A percentile compares a stretch with the other conserved stretches of the same genome.
Conservation (phyloP, 805 yeast genomes). For the Metschnikowia colocasiae region DNA sequence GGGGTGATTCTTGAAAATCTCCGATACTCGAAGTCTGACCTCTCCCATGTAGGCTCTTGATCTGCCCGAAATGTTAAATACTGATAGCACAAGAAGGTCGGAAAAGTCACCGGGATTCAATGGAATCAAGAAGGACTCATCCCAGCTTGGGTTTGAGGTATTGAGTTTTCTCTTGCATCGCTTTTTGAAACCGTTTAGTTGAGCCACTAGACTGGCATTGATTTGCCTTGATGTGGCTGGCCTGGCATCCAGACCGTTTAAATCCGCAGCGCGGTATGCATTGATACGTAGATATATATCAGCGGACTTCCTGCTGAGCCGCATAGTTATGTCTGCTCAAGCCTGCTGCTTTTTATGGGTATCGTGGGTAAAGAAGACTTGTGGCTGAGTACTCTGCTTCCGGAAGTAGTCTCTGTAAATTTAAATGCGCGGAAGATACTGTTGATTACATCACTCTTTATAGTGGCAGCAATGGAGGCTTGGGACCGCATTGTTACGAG, state of each 20-base stretch:
- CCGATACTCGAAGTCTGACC: slow-evolving; percentile 28
- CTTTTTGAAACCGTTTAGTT: slow-evolving; percentile 28
- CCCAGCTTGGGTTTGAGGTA: slow-evolving; percentile 42
- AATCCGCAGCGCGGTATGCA: slow-evolving; percentile 39
- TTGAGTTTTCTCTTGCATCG: slow-evolving; percentile 29
- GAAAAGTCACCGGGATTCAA: slow-evolving; percentile 27
- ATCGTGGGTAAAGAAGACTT: background rate
- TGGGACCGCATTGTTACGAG: background rate
- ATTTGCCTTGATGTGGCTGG: slow-evolving; percentile 20
- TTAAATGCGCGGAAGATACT: background rate
- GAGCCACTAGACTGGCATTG: slow-evolving; percentile 37
- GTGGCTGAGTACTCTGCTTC: background rate
- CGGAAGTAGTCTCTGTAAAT: background rate
- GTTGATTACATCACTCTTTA: background rate
- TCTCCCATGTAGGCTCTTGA: slow-evolving; percentile 41
- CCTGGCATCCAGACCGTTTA: slow-evolving; percentile 20
- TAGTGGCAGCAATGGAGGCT: background rate
- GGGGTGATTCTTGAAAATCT: slow-evolving; percentile 22
- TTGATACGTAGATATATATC: slow-evolving; percentile 29
- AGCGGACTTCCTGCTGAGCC: slow-evolving; percentile 10
- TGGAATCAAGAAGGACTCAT: slow-evolving; percentile 31
- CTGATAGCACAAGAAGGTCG: slow-evolving; percentile 29
- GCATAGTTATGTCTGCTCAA: slow-evolving; percentile 8
- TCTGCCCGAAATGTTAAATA: slow-evolving; percentile 40
- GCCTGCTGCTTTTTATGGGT: background rate